Percentiles rank a stretch among this genome's conserved stretches.
These are phyloP conservation scores for Trichoderma sp. DNA, from an alignment of 2,329 filamentous ascomycete genomes.

Conservation along the genomic window DNA sequence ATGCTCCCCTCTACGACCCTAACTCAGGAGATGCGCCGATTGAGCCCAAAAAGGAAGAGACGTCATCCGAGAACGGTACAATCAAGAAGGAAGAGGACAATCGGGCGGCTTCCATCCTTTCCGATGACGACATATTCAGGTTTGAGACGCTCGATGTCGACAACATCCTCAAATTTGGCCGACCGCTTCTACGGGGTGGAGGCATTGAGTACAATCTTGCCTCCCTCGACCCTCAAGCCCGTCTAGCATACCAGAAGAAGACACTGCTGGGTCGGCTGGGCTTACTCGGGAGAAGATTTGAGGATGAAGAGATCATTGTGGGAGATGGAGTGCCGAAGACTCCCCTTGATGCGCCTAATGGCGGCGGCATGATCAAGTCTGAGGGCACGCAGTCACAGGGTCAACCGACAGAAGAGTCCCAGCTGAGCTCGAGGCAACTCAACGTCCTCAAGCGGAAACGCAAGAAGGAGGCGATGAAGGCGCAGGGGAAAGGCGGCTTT, in stretches of 20 bases:
- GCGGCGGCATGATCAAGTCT: slow-evolving; percentile 39
- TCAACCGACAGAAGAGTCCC: slow-evolving; percentile 62
- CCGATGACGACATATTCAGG: slow-evolving; percentile 65
- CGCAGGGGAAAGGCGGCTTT: slow-evolving; percentile 83
- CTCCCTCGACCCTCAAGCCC: slow-evolving; percentile 75
- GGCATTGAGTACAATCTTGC: slow-evolving; percentile 85
- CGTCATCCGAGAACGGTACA: slow-evolving; percentile 41
- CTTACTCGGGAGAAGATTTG: slow-evolving; percentile 78
- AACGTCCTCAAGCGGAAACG: slow-evolving; percentile 94
- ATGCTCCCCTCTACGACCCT: slow-evolving; percentile 85
- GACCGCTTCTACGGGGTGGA: slow-evolving; percentile 80
- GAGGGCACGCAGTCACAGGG: slow-evolving; percentile 46
- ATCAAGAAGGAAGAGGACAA: slow-evolving; percentile 68
- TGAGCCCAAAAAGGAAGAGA: slow-evolving; percentile 47
- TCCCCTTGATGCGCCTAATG: slow-evolving; percentile 47
- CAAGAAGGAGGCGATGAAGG: slow-evolving; percentile 85
- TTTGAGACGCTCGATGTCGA: slow-evolving; percentile 77
- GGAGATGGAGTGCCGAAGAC: slow-evolving; percentile 52
- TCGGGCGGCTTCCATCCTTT: slow-evolving; percentile 47
- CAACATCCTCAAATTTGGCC: slow-evolving; percentile 79
- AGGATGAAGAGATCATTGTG: slow-evolving; percentile 75
- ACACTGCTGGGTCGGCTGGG: slow-evolving; percentile 81
- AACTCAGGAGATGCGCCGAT: slow-evolving; percentile 68
- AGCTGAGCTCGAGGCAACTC: slow-evolving; percentile 87
- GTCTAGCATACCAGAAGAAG: slow-evolving; percentile 86